Conservation (phyloP, 2,329 filamentous ascomycete genomes). For the Xylariaceae sp. region DNA sequence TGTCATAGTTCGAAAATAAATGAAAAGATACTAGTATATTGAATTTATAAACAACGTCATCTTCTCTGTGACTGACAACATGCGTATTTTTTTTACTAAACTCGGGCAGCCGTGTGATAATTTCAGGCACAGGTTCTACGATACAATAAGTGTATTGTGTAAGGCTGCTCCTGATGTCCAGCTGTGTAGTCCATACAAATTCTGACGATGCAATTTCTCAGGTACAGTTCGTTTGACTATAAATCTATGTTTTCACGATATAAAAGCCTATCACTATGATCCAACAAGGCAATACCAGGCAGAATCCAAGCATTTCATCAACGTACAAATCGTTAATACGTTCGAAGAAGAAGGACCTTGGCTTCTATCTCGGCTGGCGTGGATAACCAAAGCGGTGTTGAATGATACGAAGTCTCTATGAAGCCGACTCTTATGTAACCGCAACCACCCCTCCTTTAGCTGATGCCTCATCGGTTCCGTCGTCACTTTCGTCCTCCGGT, state of each 20-base stretch:
- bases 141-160: too few species aligned
- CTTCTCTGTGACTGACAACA: too few species aligned
- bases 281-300: not conserved
- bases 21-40: too few species aligned
- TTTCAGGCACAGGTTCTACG: too few species aligned
- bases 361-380: not conserved
- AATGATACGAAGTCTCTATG: not conserved
- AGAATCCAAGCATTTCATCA: not conserved
- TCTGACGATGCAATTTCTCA: not conserved
- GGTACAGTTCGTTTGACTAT: not conserved
- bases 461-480: slow-evolving; percentile 22
- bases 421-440: not conserved
- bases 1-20: too few species aligned
- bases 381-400: slow-evolving; percentile 1
- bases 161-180: too few species aligned
- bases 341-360: not conserved
- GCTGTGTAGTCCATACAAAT: too few species aligned
- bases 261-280: not conserved
- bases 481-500: slow-evolving; percentile 46
- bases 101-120: too few species aligned
- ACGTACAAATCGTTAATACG: not conserved
- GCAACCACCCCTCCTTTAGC: not conserved
- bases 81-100: too few species aligned
- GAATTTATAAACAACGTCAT: too few species aligned
- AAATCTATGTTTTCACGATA: not conserved